A percentile compares a stretch with the other conserved stretches of the same genome.
Conservation (phyloP, 2,329 filamentous ascomycete species). For the Thelonectria olida region DNA sequence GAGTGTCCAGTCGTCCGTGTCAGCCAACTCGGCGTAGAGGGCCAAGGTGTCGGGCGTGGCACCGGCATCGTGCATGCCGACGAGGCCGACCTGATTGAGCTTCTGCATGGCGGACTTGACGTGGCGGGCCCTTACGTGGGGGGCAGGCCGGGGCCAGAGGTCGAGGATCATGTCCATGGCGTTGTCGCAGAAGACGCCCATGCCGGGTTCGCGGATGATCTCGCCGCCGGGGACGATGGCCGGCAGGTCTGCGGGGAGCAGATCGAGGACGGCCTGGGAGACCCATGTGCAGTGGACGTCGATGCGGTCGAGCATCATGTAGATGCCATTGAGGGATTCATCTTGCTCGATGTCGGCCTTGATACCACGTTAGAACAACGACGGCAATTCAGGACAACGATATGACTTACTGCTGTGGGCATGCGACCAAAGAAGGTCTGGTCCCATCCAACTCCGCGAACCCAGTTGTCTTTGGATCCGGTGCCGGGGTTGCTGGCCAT, state of each 20-base stretch:
- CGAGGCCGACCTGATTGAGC: constrained; percentile 71
- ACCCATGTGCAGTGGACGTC: constrained; percentile 78
- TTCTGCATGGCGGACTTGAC: constrained; percentile 68
- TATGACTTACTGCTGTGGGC: constrained; percentile 67
- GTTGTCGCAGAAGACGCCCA: constrained; percentile 78
- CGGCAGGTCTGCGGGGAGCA: constrained; percentile 63
- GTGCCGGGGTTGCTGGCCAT: constrained; percentile 57
- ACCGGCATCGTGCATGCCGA: constrained; percentile 76
- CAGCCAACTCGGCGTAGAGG: constrained; percentile 63
- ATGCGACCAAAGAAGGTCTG: constrained; percentile 71
- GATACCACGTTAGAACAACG: background rate
- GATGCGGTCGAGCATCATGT: constrained; percentile 75
- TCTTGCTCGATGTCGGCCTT: constrained; percentile 65
- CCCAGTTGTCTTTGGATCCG: constrained; percentile 67
- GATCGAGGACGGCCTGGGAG: constrained; percentile 68
- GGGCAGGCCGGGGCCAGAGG: constrained; percentile 65
- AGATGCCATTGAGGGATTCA: constrained; percentile 61
- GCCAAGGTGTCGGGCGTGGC: constrained; percentile 63
- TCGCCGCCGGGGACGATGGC: constrained; percentile 70
- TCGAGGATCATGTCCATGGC: constrained; percentile 70
- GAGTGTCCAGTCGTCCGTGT: constrained; percentile 62
- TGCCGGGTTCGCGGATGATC: constrained; percentile 66
- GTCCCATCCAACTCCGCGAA: constrained; percentile 76
- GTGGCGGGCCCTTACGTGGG: constrained; percentile 61
- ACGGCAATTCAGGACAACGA: background rate